phyloP scores from a whole-genome alignment of 352 stramenopile genomes.

The Aphanomyces astaci region DNA sequence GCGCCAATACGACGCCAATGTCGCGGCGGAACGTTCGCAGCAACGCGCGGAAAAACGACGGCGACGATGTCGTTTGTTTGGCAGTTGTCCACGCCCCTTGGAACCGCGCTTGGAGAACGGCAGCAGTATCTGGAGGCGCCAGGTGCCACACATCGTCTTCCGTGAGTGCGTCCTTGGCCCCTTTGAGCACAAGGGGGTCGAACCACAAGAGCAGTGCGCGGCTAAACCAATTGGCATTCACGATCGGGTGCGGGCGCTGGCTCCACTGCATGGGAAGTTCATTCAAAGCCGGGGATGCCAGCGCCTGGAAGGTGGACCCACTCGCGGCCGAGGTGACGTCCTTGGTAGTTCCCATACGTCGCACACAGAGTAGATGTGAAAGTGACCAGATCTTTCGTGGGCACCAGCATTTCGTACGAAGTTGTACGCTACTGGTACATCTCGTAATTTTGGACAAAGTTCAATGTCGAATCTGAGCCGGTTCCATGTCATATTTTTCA shows the following conservation, averaged over 20 bases:
- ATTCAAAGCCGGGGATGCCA: not conserved
- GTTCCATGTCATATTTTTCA: no score
- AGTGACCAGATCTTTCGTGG: no score
- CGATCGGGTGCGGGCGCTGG: not conserved
- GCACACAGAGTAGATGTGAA: no score
- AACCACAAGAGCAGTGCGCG: slow-evolving; percentile 45
- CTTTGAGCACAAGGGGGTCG: slow-evolving; percentile 35
- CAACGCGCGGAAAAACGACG: slow-evolving; percentile 36
- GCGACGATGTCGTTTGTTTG: slow-evolving; percentile 17
- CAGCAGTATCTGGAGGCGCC: slow-evolving; percentile 33
- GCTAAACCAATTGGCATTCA: not conserved
- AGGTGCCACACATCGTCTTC: slow-evolving; percentile 39
- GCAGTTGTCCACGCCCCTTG: slow-evolving; percentile 35
- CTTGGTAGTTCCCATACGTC: no score
- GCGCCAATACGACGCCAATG: slow-evolving; percentile 22
- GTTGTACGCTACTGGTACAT: no score
- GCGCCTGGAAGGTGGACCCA: not conserved
- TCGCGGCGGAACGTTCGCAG: slow-evolving; percentile 40
- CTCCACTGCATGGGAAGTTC: not conserved
- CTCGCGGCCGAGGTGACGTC: not conserved
- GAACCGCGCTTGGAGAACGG: slow-evolving; percentile 34
- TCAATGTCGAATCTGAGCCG: no score
- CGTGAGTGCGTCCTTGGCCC: slow-evolving; percentile 32
- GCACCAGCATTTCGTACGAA: no score
- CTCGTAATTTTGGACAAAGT: no score